phyloP scores from a whole-genome alignment of 257 asterid species.

The Plantago ovata region DNA sequence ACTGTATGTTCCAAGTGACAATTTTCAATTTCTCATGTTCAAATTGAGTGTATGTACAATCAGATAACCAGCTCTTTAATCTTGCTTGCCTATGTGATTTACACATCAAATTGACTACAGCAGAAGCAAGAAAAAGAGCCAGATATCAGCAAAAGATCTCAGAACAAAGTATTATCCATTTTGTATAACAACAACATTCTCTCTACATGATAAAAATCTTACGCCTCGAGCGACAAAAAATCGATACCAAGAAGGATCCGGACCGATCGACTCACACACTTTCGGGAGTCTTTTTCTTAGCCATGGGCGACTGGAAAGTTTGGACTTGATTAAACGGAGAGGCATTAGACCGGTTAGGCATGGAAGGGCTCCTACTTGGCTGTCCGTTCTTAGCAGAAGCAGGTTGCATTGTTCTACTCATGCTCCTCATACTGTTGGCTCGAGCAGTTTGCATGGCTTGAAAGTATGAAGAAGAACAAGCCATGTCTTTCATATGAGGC shows the following conservation, averaged over 20 bases:
- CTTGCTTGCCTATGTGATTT: background rate
- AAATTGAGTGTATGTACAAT: constrained; percentile 10
- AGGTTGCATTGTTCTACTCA: constrained; percentile 29
- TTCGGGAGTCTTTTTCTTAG: constrained; percentile 20
- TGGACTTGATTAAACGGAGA: constrained; percentile 38
- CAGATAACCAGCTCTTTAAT: constrained; percentile 18
- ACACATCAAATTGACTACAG: background rate
- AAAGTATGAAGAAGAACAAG: constrained; percentile 50
- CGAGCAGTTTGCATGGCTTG: constrained; percentile 54
- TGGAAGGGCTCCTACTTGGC: constrained; percentile 40
- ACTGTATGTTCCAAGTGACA: constrained; percentile 1
- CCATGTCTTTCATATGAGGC: constrained; percentile 57
- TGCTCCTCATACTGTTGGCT: constrained; percentile 25
- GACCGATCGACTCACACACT: background rate
- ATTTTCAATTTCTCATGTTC: constrained; percentile 1
- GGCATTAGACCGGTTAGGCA: constrained; percentile 36
- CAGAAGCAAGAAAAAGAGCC: constrained; percentile 2
- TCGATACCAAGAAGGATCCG: background rate
- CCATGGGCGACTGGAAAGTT: constrained; percentile 44
- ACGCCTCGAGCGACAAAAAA: constrained; percentile 4
- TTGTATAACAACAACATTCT: background rate
- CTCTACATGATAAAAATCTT: background rate
- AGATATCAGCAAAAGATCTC: constrained; percentile 15
- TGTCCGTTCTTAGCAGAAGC: constrained; percentile 30
- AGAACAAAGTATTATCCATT: background rate